Conservation (phyloP, 2,329 filamentous ascomycete species). For the Elsinoe australis region DNA sequence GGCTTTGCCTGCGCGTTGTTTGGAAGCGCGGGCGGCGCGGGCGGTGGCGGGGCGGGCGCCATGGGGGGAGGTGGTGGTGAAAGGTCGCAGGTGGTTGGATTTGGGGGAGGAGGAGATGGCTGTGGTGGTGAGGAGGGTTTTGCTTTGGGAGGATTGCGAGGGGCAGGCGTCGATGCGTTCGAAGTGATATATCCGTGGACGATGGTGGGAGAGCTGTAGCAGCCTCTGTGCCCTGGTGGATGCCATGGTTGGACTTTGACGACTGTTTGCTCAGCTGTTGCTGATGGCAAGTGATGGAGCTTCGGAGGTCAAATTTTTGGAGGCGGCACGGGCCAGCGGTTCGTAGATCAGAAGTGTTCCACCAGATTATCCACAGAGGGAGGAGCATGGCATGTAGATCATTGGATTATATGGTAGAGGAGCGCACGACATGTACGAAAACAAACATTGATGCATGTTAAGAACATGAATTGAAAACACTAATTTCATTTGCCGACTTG, state of each 20-base stretch:
- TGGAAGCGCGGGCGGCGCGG: neutral
- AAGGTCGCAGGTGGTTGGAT: neutral
- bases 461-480: conserved; percentile 2
- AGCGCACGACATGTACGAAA: neutral
- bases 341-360: conserved; percentile 2
- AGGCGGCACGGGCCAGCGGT: conserved; percentile 14
- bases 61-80: conserved; percentile 2
- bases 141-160: neutral
- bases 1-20: conserved; percentile 2
- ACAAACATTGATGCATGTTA: neutral
- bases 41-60: neutral
- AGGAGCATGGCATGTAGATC: no score
- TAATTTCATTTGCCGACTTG: conserved; percentile 16
- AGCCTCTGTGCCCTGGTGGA: neutral
- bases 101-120: neutral
- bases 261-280: neutral
- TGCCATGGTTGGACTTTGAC: conserved; percentile 4
- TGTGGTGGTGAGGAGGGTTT: neutral
- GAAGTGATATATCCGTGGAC: neutral
- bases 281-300: neutral
- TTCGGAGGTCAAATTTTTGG: conserved; percentile 15
- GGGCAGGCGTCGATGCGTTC: neutral
- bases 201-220: neutral
- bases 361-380: no score
- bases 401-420: no score